These are phyloP conservation scores for Crepidotus variabilis DNA, from an alignment of 768 basidiomycete species.

Conservation along the genomic window DNA sequence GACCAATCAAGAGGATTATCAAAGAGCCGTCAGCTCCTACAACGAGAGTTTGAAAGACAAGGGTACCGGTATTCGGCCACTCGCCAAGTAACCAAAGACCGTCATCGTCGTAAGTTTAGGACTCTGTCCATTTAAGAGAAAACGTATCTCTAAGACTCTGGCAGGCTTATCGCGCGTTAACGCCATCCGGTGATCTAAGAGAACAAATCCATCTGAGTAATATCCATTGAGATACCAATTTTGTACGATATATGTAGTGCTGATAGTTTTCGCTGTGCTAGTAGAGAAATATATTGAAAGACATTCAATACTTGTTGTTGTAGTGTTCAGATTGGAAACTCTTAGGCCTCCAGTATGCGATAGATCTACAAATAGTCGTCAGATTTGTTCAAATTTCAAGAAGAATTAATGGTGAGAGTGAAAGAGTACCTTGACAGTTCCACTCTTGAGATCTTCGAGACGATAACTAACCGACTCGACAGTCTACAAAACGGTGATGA, in stretches of 20 bases:
- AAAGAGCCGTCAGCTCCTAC: constrained; percentile 20
- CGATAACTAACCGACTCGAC: constrained; percentile 84
- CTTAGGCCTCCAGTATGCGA: constrained; percentile 35
- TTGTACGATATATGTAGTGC: background rate
- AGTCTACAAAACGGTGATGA: constrained; percentile 24
- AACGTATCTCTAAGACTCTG: too few relatives aligned
- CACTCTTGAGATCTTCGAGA: constrained; percentile 86
- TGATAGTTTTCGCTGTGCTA: background rate
- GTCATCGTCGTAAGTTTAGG: background rate
- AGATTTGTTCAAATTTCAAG: background rate
- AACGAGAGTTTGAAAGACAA: constrained; percentile 21
- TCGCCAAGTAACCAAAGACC: constrained; percentile 19
- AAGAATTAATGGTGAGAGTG: constrained; percentile 6
- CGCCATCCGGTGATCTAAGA: too few relatives aligned
- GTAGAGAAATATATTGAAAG: background rate
- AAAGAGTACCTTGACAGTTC: constrained; percentile 69
- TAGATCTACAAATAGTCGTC: constrained; percentile 25
- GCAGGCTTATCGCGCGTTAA: too few relatives aligned
- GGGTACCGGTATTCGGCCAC: constrained; percentile 28
- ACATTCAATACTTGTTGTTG: too few relatives aligned
- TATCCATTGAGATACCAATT: background rate
- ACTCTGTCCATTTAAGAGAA: too few relatives aligned
- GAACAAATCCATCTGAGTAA: background rate
- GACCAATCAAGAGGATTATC: constrained; percentile 19
- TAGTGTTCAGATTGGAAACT: background rate